A percentile compares a stretch with the other conserved stretches of the same genome.
phyloP scores from a whole-genome alignment of 2,329 filamentous ascomycete genomes.

The Fusarium longipes region DNA sequence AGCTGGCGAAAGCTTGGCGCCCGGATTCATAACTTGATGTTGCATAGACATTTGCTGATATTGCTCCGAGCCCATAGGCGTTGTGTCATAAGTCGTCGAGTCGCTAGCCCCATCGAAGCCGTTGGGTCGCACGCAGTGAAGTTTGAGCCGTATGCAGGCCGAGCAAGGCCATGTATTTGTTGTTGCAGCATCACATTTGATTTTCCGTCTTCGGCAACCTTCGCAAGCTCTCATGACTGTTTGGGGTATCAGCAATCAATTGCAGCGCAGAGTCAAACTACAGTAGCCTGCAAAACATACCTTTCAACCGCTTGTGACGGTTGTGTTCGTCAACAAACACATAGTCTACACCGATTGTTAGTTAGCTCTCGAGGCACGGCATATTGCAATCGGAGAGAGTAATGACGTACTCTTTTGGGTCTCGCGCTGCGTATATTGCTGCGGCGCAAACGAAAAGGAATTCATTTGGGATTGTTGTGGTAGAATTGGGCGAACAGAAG shows the following conservation, averaged over 20 bases:
- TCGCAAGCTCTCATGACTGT: conserved; percentile 97
- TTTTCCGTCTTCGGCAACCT: conserved; percentile 93
- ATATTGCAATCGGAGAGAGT: conserved; percentile 19
- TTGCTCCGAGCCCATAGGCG: conserved; percentile 49
- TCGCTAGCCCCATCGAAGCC: conserved; percentile 68
- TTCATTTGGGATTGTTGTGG: conserved; percentile 73
- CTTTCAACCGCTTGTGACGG: conserved; percentile 95
- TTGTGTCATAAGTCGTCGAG: conserved; percentile 50
- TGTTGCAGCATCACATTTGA: conserved; percentile 96
- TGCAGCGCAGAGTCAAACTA: background rate
- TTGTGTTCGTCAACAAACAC: conserved; percentile 99
- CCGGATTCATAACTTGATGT: conserved; percentile 57
- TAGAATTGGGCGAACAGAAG: conserved; percentile 69
- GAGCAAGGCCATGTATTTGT: conserved; percentile 98
- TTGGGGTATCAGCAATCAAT: conserved; percentile 13
- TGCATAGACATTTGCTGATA: conserved; percentile 65
- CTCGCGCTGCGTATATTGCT: conserved; percentile 67
- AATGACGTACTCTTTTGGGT: conserved; percentile 82
- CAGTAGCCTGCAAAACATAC: conserved; percentile 59
- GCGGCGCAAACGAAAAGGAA: conserved; percentile 79
- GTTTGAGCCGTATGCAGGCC: conserved; percentile 89
- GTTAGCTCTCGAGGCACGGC: conserved; percentile 4
- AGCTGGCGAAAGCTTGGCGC: conserved; percentile 54
- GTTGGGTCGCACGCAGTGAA: conserved; percentile 91
- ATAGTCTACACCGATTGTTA: conserved; percentile 74